phyloP scores from a whole-genome alignment of 31 red algal genomes.

The Endocladia muricata region DNA sequence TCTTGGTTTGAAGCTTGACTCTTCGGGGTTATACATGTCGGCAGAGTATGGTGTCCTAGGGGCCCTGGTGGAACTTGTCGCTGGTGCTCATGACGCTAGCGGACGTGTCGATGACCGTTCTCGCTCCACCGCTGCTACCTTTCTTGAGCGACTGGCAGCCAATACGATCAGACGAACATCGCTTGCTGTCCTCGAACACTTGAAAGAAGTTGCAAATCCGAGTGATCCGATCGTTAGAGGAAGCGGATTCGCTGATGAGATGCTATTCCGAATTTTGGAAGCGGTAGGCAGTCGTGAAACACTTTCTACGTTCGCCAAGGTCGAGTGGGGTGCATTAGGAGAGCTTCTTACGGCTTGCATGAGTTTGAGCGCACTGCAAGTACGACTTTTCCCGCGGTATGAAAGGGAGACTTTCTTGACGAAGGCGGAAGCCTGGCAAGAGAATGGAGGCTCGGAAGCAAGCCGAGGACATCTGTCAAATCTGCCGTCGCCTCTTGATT shows the following conservation, averaged over 20 bases:
- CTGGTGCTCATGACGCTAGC: slow-evolving; percentile 27
- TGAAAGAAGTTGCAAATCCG: slow-evolving; percentile 35
- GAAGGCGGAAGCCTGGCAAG: neutral
- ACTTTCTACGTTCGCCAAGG: slow-evolving; percentile 6
- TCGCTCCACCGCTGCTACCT: slow-evolving; percentile 62
- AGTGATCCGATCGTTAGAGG: slow-evolving; percentile 32
- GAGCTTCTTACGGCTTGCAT: slow-evolving; percentile 54
- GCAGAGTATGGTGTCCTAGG: slow-evolving; percentile 66
- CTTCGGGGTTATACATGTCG: slow-evolving; percentile 2
- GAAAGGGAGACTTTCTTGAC: slow-evolving; percentile 30
- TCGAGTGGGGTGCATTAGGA: slow-evolving; percentile 68
- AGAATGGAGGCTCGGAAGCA: too few relatives aligned
- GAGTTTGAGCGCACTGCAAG: slow-evolving; percentile 69
- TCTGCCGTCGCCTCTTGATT: slow-evolving; percentile 49
- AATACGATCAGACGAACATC: slow-evolving; percentile 59
- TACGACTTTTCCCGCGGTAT: slow-evolving; percentile 49
- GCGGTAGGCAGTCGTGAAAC: slow-evolving; percentile 35
- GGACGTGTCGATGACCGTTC: slow-evolving; percentile 28
- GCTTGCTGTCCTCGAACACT: slow-evolving; percentile 59
- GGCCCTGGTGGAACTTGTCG: slow-evolving; percentile 63
- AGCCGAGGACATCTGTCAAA: neutral
- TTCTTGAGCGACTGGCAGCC: slow-evolving; percentile 59
- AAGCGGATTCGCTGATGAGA: slow-evolving; percentile 69
- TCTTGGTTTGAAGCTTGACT: slow-evolving; percentile 46
- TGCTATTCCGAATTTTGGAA: slow-evolving; percentile 59